Conservation (phyloP, 2,329 filamentous ascomycete species). For the Paecilomyces fulvus region DNA sequence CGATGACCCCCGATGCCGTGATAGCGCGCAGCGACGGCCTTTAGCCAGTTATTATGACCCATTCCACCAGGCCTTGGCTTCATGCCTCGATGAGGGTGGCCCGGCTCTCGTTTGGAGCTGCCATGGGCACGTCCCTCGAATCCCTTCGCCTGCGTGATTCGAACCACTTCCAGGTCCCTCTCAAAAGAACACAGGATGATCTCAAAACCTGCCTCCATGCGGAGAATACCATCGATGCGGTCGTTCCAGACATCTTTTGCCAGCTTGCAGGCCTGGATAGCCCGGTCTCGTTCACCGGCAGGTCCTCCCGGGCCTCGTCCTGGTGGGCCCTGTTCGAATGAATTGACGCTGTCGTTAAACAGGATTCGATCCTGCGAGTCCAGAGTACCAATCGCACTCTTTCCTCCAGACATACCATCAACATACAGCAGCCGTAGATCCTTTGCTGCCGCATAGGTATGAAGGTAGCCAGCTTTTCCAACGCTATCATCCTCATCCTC, state of each 20-base stretch:
- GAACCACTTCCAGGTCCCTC: constrained; percentile 27
- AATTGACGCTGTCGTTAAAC: constrained; percentile 26
- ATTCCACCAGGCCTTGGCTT: constrained; percentile 1
- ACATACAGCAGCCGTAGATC: constrained; percentile 57
- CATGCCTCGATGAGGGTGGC: neutral
- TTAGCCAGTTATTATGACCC: constrained; percentile 7
- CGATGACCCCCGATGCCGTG: constrained; percentile 27
- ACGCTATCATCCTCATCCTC: neutral
- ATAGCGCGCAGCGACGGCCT: constrained; percentile 22
- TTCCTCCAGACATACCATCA: constrained; percentile 62
- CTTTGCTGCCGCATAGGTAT: constrained; percentile 55
- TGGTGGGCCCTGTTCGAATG: neutral
- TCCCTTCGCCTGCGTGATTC: constrained; percentile 20
- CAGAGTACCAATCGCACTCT: constrained; percentile 56
- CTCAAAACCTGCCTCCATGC: constrained; percentile 64
- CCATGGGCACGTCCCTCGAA: neutral
- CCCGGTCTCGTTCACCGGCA: constrained; percentile 42
- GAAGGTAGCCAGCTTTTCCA: constrained; percentile 48
- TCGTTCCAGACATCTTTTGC: constrained; percentile 41
- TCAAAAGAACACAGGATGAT: constrained; percentile 59
- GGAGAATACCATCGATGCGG: constrained; percentile 54
- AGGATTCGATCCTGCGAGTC: constrained; percentile 60
- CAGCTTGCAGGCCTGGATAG: constrained; percentile 48
- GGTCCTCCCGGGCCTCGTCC: neutral
- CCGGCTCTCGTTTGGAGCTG: neutral